Evolutionary conservation across 352 stramenopile genomes (phyloP).

Genomic region (Pythium biforme): DNA sequence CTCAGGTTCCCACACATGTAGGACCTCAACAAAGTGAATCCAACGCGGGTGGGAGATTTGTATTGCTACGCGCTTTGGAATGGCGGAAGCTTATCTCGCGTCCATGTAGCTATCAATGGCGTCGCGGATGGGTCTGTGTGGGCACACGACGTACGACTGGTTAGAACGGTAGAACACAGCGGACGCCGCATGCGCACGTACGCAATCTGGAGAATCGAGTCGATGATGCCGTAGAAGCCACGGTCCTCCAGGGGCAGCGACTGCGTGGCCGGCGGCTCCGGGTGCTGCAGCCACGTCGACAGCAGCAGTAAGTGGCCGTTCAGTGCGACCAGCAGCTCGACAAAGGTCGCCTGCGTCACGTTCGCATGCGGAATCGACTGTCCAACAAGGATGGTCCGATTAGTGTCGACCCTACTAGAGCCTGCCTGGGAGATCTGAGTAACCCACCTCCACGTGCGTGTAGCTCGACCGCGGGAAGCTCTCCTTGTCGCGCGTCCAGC

Average conservation of each 20-base stretch:
- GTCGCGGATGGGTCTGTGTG: conserved; percentile 47
- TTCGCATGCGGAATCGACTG: conserved; percentile 45
- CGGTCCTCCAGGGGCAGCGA: conserved; percentile 62
- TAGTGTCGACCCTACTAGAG: no score
- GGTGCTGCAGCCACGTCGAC: conserved; percentile 72
- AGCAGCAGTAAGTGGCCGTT: conserved; percentile 69
- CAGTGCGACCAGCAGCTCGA: conserved; percentile 40
- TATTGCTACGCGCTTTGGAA: background rate
- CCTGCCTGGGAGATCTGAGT: background rate
- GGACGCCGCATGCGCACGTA: no score
- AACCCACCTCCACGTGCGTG: conserved; percentile 56
- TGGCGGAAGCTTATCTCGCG: conserved; percentile 8
- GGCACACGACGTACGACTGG: no score
- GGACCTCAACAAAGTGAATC: no score
- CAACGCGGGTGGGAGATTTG: no score
- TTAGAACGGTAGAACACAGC: no score
- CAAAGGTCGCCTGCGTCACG: conserved; percentile 22
- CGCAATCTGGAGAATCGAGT: conserved; percentile 77
- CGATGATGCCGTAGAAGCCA: conserved; percentile 67
- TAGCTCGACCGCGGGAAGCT: conserved; percentile 80
- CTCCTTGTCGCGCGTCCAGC: conserved; percentile 77
- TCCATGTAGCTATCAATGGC: conserved; percentile 74
- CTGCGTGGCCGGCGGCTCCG: conserved; percentile 67
- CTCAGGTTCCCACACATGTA: no score
- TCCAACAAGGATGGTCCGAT: no score